Evolutionary conservation across 75 land plant species (phyloP), one percentile per base, ranked within the genome.

Genomic region (Selaginella tamariscina): DNA sequence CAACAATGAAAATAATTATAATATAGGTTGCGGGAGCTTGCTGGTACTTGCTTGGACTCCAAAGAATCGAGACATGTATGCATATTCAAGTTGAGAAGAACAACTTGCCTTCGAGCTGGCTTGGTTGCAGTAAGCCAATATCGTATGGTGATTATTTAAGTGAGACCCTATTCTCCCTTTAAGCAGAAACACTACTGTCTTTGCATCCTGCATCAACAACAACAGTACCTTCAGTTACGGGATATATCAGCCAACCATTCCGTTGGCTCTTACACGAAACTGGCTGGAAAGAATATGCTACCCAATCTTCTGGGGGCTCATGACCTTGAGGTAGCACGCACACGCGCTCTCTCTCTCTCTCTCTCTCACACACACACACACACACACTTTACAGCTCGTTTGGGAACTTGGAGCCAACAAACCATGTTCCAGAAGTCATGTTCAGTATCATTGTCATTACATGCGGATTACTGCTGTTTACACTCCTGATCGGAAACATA

Each of bases 281-380:
- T 60, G 81, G 30, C 72, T 80, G 9, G 84, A 83, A 24, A 84
- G 79, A 67, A 82, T 89, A 64, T 76, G 78, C 21, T 89, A 86
- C 59, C 98, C 98, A 30, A 83, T 93, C 24, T 93, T 88, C 49
- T 93, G 98, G 98, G 95, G 98, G 30, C 70, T 93, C 24, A 82
- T 93, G 90, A 84, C 83, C n/a, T 82, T 93, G 65, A 93, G 97
- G 97, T 88, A 76, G 15, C 11, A 39, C 11, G 11, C 49, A n/a
- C n/a, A n/a, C n/a, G n/a, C n/a, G n/a, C n/a, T n/a, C n/a, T n/a
- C n/a, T n/a, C n/a, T n/a, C n/a, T n/a, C n/a, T n/a, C n/a, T n/a
- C n/a, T n/a, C n/a, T n/a, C n/a, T n/a, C n/a, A n/a, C n/a, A n/a
- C n/a, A n/a, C n/a, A n/a, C n/a, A n/a, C n/a, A n/a, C n/a, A n/a